Evolutionary conservation across 345 rosid species (phyloP).

Genomic region (Citrus maxima): DNA sequence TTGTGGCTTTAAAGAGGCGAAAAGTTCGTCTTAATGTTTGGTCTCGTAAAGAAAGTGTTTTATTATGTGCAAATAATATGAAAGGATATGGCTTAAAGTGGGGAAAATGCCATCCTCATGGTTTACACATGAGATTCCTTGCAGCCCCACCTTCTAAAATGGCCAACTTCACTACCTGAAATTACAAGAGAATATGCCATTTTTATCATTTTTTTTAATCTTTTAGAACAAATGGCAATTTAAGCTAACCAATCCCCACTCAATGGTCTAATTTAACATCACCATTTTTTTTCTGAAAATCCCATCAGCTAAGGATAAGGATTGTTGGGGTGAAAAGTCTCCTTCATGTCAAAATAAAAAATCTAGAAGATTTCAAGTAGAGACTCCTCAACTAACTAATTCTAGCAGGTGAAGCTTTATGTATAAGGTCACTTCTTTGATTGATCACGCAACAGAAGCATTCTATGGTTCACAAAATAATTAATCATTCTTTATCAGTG

Average conservation of each 20-base stretch:
- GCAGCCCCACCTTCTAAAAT: constrained; percentile 29
- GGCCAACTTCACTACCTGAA: constrained; percentile 21
- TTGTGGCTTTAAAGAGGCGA: constrained; percentile 12
- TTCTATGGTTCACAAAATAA: background rate
- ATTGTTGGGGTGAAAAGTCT: background rate
- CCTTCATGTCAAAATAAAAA: background rate
- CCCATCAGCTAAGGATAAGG: background rate
- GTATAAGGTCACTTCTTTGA: background rate
- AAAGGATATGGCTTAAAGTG: background rate
- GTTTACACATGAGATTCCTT: constrained; percentile 27
- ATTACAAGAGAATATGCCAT: constrained; percentile 21
- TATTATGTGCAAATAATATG: background rate
- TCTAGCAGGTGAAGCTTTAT: background rate
- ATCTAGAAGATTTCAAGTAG: background rate
- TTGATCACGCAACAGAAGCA: background rate
- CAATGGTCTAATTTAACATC: background rate
- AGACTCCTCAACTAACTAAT: no score
- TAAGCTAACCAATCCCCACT: background rate
- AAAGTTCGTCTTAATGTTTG: background rate
- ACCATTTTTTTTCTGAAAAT: background rate
- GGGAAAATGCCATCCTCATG: constrained; percentile 20
- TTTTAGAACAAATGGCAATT: background rate
- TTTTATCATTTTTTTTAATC: constrained; percentile 12
- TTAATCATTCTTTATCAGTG: background rate
- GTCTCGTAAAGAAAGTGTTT: background rate